phyloP scores from a whole-genome alignment of 1,284 basidiomycete genomes.

The Microbotryum scabiosae region DNA sequence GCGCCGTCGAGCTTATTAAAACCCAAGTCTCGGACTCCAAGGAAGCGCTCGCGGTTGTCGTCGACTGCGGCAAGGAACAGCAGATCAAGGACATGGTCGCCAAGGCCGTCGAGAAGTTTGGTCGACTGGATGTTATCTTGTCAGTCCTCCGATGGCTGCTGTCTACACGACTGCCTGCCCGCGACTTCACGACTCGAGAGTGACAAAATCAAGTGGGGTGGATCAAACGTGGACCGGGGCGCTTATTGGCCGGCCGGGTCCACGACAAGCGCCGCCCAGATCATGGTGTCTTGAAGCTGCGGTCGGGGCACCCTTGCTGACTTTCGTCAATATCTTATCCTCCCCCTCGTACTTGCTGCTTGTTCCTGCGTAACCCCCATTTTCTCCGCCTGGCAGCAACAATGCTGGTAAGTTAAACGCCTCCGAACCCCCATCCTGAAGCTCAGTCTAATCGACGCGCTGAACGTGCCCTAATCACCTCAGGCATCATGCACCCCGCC shows the following conservation, averaged over 20 bases:
- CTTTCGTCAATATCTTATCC: no score
- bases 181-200: not conserved
- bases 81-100: conserved; percentile 77
- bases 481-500: conserved; percentile 86
- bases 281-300: no score
- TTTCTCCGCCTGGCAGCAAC: conserved; percentile 44
- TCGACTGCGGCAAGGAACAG: conserved; percentile 79
- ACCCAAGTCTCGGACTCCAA: conserved; percentile 50
- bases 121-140: conserved; percentile 81
- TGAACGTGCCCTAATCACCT: conserved; percentile 5
- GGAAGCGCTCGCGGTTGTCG: conserved; percentile 61
- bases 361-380: not conserved
- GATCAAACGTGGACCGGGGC: not conserved
- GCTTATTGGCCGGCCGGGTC: no score
- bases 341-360: not conserved
- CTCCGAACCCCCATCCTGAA: not conserved
- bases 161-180: not conserved
- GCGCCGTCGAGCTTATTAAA: conserved; percentile 57
- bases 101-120: conserved; percentile 69
- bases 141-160: conserved; percentile 42
- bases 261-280: no score
- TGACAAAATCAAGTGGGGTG: not conserved
- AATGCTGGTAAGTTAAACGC: conserved; percentile 56
- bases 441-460: not conserved
- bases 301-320: no score